Evolutionary conservation across 2,329 filamentous ascomycete genomes (phyloP), one percentile per base, ranked within the genome.

Genomic region (Drechslerella coelobrocha): DNA sequence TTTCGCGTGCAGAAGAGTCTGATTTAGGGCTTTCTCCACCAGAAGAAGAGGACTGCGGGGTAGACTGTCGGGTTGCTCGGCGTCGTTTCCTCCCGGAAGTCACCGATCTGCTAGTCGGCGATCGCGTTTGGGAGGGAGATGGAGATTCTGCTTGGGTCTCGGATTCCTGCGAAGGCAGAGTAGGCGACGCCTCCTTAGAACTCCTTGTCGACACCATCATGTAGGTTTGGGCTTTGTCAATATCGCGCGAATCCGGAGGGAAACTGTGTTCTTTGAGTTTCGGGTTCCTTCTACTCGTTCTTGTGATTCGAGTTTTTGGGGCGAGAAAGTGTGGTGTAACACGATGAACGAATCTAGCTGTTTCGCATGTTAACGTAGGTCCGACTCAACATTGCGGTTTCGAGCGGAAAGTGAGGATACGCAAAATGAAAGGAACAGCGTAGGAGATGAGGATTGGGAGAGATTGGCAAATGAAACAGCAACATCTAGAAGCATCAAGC

Each of bases 201-300:
- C 59, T 61, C 21, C 66, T 24, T 10, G 66, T 71, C 10, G 66
- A 71, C 52, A 71, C 66, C 66, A 71, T 71, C 31, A 52, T 71
- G 23, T 12, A 21, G 53, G 29, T 21, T 14, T 41, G 5, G 21
- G 23, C 26, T 37, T 19, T 9, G 24, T 52, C 24, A n/a, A 23
- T 56, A 17, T 37, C 41, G 12, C 43, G 34, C 27, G 2, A 8
- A 21, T 39, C 17, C 43, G 4, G 43, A 19, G 12, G n/a, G n/a
- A n/a, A n/a, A n/a, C n/a, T n/a, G n/a, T n/a, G n/a, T n/a, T n/a
- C n/a, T 48, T 48, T 48, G 12, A 4, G 4, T 21, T 26, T 21
- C 7, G 43, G 19, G 7, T 21, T 14, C 17, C 2, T 26, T 50
- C 10, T 51, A 12, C 6, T 31, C 29, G 29, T 31, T 31, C 41